Evolutionary conservation across 2,329 filamentous ascomycete species (phyloP), one percentile per base, ranked within the genome.

Genomic region (Claviceps africana): DNA sequence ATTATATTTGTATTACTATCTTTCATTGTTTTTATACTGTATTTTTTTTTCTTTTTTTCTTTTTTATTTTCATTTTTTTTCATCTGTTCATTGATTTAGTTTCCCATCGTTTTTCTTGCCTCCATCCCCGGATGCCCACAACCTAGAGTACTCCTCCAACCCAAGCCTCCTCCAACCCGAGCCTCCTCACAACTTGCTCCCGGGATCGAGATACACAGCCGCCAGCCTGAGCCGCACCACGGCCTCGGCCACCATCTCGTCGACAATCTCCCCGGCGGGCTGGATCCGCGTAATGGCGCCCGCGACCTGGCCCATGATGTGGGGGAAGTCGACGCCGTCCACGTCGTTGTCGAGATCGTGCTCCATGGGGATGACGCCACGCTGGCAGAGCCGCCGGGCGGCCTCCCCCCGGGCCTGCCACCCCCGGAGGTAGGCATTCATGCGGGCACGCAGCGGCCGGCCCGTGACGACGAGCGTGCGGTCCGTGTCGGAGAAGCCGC

Each of bases 221-320:
- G 82, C 85, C 30, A 75, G 64, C 65, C 73, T 79, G 60, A 94
- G 63, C 73, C 84, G 79, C 1, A 78, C 75, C 9, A 82, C 81
- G 1, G 87, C 88, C 65, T 90, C 83, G 21, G 71, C 69, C 10
- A 95, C 86, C 88, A 97, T 96, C 58, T 94, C 88, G 55, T 82
- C 78, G n/a, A 97, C 82, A 70, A 97, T 95, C 57, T 83, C 77
- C 47, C 73, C 78, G 0, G 91, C 91, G 0, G 90, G 88, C 72
- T 93, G 82, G 54, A 96, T 79, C 58, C 83, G 81, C 35, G 72
- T 67, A 53, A 96, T 86, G 1, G 83, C 77, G 1, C 86, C 90
- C 1, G 88, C 86, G 9, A 96, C 90, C 71, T 95, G 88, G 1
- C 91, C 91, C 91, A 96, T 96, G 62, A 96, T 65, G 67, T 91